phyloP scores from a whole-genome alignment of 2,329 filamentous ascomycete species.

The Drechmeria coniospora region DNA sequence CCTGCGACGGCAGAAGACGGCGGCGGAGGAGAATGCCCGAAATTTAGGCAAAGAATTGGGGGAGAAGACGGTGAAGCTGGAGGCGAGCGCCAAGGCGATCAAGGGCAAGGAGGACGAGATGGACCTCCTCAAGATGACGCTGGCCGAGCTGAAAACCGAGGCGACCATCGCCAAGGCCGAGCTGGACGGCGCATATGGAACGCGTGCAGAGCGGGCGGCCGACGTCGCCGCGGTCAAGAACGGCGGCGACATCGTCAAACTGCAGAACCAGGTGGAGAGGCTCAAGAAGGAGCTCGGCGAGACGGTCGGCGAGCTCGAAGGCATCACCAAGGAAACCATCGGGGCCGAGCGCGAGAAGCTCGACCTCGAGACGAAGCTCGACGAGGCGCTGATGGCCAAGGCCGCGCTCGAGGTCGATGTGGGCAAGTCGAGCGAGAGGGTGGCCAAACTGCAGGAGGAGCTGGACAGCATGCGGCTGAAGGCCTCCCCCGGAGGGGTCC shows the following conservation, averaged over 20 bases:
- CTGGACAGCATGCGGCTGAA: slow-evolving; percentile 35
- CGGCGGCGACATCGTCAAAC: slow-evolving; percentile 26
- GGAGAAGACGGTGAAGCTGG: slow-evolving; percentile 5
- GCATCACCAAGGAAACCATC: slow-evolving; percentile 36
- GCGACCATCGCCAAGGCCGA: slow-evolving; percentile 45
- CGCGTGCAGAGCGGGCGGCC: slow-evolving; percentile 40
- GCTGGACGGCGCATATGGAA: slow-evolving; percentile 45
- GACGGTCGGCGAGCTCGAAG: slow-evolving; percentile 36
- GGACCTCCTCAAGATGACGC: slow-evolving; percentile 32
- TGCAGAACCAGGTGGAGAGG: slow-evolving; percentile 31
- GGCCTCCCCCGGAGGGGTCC: slow-evolving; percentile 17
- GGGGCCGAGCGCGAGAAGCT: slow-evolving; percentile 34
- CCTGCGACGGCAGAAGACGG: slow-evolving; percentile 10
- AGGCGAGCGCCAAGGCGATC: slow-evolving; percentile 24
- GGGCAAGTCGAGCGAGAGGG: slow-evolving; percentile 18
- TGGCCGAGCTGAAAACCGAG: slow-evolving; percentile 46
- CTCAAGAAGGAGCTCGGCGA: slow-evolving; percentile 34
- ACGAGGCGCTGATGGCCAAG: slow-evolving; percentile 13
- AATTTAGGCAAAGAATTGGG: slow-evolving; percentile 12
- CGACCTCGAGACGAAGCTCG: slow-evolving; percentile 23
- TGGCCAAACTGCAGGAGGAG: slow-evolving; percentile 31
- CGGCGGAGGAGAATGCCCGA: slow-evolving; percentile 13
- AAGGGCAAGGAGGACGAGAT: slow-evolving; percentile 35
- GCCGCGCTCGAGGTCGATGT: slow-evolving; percentile 26
- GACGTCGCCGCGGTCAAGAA: slow-evolving; percentile 40